Conservation (phyloP, 73 alveolate species). For the Blepharisma stoltei region DNA sequence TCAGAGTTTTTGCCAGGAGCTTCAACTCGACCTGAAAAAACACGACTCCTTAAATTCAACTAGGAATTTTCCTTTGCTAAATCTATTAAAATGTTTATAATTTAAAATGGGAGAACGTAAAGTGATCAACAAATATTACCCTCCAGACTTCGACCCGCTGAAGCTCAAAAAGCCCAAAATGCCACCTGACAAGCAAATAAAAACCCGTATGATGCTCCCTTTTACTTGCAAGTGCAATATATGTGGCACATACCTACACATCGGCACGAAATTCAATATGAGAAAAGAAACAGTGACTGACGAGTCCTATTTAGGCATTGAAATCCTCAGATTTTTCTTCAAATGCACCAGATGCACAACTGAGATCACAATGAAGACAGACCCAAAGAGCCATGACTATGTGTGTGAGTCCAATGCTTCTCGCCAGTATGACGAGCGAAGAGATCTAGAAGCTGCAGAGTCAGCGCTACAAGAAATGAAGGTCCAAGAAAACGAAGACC, state of each 20-base stretch:
- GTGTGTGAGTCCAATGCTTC: slow-evolving; percentile 95
- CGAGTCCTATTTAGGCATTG: slow-evolving; percentile 94
- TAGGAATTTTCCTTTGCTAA: no score
- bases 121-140: slow-evolving; percentile 90
- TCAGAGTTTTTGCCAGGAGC: slow-evolving; percentile 7
- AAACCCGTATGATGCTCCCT: slow-evolving; percentile 94
- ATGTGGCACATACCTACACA: slow-evolving; percentile 94
- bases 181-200: slow-evolving; percentile 65
- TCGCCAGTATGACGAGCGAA: slow-evolving; percentile 94
- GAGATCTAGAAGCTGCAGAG: slow-evolving; percentile 92
- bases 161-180: slow-evolving; percentile 70
- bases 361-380: slow-evolving; percentile 97
- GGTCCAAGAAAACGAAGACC: slow-evolving; percentile 89
- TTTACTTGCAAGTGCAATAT: slow-evolving; percentile 89
- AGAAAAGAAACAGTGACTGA: slow-evolving; percentile 91
- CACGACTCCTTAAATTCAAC: no score
- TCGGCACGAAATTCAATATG: slow-evolving; percentile 98
- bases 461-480: slow-evolving; percentile 79
- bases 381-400: slow-evolving; percentile 97
- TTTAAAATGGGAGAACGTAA: slow-evolving; percentile 85
- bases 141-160: slow-evolving; percentile 94
- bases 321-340: slow-evolving; percentile 90
- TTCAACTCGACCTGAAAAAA: no score
- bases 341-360: slow-evolving; percentile 93
- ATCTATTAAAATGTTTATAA: neutral